A percentile compares a stretch with the other conserved stretches of the same genome.
These are phyloP conservation scores for Stramenopiles sp. DNA, from an alignment of 352 stramenopile species.

Conservation along the genomic window DNA sequence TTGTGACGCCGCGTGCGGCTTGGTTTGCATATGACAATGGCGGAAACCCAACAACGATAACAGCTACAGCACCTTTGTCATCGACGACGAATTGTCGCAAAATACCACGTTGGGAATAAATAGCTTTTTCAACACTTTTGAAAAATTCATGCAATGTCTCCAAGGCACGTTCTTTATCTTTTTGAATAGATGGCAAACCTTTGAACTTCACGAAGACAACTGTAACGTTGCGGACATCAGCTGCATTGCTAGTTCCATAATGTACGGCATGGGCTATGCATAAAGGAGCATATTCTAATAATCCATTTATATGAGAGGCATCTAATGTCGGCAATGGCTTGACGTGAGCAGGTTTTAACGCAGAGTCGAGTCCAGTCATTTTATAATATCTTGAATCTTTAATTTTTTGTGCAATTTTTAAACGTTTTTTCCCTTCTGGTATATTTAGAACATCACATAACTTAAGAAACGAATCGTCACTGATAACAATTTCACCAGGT, in stretches of 20 bases:
- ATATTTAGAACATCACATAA: not conserved
- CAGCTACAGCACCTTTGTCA: conserved; percentile 36
- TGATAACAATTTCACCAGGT: conserved; percentile 47
- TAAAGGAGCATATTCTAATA: no score
- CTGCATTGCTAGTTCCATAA: not conserved
- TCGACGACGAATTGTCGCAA: conserved; percentile 40
- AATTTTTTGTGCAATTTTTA: not conserved
- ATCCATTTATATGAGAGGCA: no score
- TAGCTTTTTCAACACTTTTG: conserved; percentile 7
- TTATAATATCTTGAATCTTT: not conserved
- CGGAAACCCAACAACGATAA: conserved; percentile 30
- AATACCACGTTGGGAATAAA: conserved; percentile 17
- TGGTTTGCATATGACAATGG: conserved; percentile 15
- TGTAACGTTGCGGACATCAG: not conserved
- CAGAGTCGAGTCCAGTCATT: not conserved
- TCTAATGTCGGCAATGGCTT: not conserved
- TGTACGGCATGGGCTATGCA: no score
- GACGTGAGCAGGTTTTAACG: not conserved
- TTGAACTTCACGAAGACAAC: not conserved
- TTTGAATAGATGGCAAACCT: not conserved
- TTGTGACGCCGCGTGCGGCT: conserved; percentile 28
- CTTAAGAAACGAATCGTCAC: conserved; percentile 17
- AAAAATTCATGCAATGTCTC: conserved; percentile 17
- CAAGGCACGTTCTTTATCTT: not conserved
- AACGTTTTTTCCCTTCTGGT: not conserved